Base-by-base conservation (phyloP, 371 early-diverging fungal genomes). In the Mucor velutinosus region DNA sequence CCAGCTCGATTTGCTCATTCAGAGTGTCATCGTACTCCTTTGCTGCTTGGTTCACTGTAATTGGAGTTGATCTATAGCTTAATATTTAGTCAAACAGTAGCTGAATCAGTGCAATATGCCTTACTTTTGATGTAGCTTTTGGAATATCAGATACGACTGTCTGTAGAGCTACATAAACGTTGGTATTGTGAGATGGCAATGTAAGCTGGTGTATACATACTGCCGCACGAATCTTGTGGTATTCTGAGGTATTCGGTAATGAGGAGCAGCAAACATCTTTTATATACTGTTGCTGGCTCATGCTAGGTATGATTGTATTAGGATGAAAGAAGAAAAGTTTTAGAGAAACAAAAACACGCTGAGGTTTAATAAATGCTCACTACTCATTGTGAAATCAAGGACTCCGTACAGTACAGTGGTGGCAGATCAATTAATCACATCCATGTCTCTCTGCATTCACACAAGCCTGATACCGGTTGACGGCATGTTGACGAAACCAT, bases 111-210 rank as follows among this genome's bases (percentile, higher is more conserved):
- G 41, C 17, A 32, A 33, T 21, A 58, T 30, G 11, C 6, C 21
- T 30, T 67, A 67, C 67, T 17, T 30, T 61, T 56, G 25, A 47
- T 67, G 57, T 5, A 67, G 21, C 25, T 53, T 45, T 45, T 67
- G 57, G 53, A 57, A 67, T 23, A 61, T 23, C 27, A 39, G 8
- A 32, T 30, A 25, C 2, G 62, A 29, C 3, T 47, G 47, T 10
- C 14, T 56, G 33, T 67, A 67, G 10, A 62, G 37, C 68, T 67
- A n/a, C 19, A 47, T 49, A 33, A 56, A 25, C 12, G 27, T 30
- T 30, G 53, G 27, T 29, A 15, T 2, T 1, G 12, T 25, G 27
- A 17, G 3, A 0, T 30, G 12, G 27, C 10, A 29, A 55, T 7
- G 8, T 35, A 10, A 15, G 11, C 7, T 10, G 15, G 5, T 55